These are phyloP conservation scores for Kazachstania martiniae DNA, from an alignment of 805 yeast genomes.

Conservation along the genomic window DNA sequence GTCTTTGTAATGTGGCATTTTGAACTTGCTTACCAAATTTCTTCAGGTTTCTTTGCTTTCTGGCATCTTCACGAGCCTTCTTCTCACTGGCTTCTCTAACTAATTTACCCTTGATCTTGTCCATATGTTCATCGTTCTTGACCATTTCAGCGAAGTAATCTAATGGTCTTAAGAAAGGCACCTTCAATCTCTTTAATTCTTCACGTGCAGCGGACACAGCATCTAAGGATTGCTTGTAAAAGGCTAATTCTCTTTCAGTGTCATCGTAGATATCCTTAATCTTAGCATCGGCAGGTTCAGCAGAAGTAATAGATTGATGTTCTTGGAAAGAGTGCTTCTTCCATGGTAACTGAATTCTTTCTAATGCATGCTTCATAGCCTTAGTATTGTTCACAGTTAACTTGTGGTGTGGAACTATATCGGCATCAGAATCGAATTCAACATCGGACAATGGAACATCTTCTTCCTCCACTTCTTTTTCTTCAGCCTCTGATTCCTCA, in stretches of 20 bases:
- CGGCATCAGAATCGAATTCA: slow-evolving; percentile 89
- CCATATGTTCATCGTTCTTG: slow-evolving; percentile 97
- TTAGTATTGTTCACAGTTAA: slow-evolving; percentile 76
- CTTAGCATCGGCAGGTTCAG: slow-evolving; percentile 47
- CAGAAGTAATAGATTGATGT: slow-evolving; percentile 64
- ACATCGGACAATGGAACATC: slow-evolving; percentile 86
- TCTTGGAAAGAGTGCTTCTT: slow-evolving; percentile 65
- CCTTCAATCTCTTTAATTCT: slow-evolving; percentile 53
- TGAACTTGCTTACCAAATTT: slow-evolving; percentile 97
- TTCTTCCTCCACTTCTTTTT: slow-evolving; percentile 59
- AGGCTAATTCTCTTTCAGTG: slow-evolving; percentile 89
- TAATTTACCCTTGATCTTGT: slow-evolving; percentile 71
- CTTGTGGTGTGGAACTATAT: slow-evolving; percentile 84
- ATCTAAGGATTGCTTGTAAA: slow-evolving; percentile 85
- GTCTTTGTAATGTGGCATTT: slow-evolving; percentile 81
- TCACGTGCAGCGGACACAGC: slow-evolving; percentile 69
- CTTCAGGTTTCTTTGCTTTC: slow-evolving; percentile 88
- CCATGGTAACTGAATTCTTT: slow-evolving; percentile 52
- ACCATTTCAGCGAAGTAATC: slow-evolving; percentile 99
- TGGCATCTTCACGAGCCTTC: slow-evolving; percentile 87
- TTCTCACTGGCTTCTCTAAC: slow-evolving; percentile 71
- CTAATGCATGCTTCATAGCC: slow-evolving; percentile 65
- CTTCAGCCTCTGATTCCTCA: slow-evolving; percentile 34
- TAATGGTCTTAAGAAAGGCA: slow-evolving; percentile 85
- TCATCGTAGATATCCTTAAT: slow-evolving; percentile 89